These are phyloP conservation scores for Oenanthe javanica DNA, from an alignment of 140 eudicot genomes.

Conservation along the genomic window DNA sequence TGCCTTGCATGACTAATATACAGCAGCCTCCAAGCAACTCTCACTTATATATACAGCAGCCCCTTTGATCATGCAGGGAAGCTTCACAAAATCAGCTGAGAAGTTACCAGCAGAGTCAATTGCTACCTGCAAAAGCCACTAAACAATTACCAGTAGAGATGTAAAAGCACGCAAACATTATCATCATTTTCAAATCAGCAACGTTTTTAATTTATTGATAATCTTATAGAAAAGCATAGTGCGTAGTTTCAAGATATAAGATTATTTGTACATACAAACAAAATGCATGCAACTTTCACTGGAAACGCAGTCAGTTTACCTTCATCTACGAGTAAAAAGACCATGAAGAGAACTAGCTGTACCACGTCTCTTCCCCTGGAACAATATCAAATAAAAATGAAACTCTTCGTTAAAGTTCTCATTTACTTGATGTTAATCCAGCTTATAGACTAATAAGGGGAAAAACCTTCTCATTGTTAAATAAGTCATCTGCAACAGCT, in stretches of 20 bases:
- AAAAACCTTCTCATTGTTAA: constrained; percentile 60
- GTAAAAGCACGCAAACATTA: neutral
- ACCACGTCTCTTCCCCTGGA: constrained; percentile 51
- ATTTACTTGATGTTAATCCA: neutral
- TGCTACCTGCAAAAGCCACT: neutral
- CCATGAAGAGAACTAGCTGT: constrained; percentile 51
- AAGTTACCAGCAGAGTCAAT: neutral
- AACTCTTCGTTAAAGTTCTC: neutral
- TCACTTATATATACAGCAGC: neutral
- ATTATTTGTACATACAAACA: neutral
- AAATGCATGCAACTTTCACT: neutral
- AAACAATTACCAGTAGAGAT: neutral
- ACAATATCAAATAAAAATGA: neutral
- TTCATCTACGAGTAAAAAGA: constrained; percentile 39
- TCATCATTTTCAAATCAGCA: neutral
- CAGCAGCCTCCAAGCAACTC: neutral
- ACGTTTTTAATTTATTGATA: neutral
- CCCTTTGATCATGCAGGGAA: neutral
- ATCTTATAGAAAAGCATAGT: neutral
- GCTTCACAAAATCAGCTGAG: neutral
- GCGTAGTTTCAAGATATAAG: neutral
- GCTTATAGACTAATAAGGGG: neutral
- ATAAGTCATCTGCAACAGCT: constrained; percentile 83
- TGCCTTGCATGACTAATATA: neutral
- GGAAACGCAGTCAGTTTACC: constrained; percentile 10